These are phyloP conservation scores for Lodderomyces elongisporus DNA, from an alignment of 1,139 yeast genomes.

Conservation along the genomic window DNA sequence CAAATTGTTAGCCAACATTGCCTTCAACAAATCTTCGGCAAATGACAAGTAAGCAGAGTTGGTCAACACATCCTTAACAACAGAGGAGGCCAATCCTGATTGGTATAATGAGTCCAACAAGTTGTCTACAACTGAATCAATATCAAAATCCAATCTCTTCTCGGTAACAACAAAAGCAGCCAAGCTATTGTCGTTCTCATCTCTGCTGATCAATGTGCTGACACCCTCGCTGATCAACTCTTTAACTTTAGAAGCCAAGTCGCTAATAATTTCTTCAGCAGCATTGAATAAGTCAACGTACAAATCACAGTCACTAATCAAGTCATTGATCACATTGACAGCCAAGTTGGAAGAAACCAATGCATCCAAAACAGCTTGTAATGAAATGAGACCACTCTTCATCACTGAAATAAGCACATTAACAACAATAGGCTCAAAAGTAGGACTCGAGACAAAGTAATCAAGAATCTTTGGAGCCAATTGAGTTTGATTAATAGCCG, in stretches of 20 bases:
- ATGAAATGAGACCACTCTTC: slow-evolving; percentile 29
- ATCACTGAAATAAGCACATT: slow-evolving; percentile 28
- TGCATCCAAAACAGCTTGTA: slow-evolving; percentile 32
- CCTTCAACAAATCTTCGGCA: slow-evolving; percentile 30
- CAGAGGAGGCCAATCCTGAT: slow-evolving; percentile 42
- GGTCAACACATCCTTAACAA: slow-evolving; percentile 37
- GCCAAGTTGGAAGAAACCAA: slow-evolving; percentile 38
- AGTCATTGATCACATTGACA: slow-evolving; percentile 31
- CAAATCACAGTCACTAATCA: slow-evolving; percentile 38
- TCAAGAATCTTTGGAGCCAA: slow-evolving; percentile 36
- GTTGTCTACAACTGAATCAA: slow-evolving; percentile 28
- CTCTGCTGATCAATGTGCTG: slow-evolving; percentile 17
- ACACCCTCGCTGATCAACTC: slow-evolving; percentile 19
- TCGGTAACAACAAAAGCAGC: slow-evolving; percentile 7
- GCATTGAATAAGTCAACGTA: slow-evolving; percentile 33
- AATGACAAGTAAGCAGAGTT: slow-evolving; percentile 36
- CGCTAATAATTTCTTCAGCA: slow-evolving; percentile 25
- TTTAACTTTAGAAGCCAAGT: slow-evolving; percentile 29
- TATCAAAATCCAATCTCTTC: slow-evolving; percentile 1
- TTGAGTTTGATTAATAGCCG: slow-evolving; percentile 35
- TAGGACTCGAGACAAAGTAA: slow-evolving; percentile 30
- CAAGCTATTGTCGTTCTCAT: slow-evolving; percentile 9
- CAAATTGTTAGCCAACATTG: slow-evolving; percentile 28
- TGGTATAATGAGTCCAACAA: slow-evolving; percentile 37
- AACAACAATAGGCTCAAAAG: slow-evolving; percentile 34